Evolutionary conservation across 306 rosid genomes (phyloP).

Genomic region (Prunus davidiana): DNA sequence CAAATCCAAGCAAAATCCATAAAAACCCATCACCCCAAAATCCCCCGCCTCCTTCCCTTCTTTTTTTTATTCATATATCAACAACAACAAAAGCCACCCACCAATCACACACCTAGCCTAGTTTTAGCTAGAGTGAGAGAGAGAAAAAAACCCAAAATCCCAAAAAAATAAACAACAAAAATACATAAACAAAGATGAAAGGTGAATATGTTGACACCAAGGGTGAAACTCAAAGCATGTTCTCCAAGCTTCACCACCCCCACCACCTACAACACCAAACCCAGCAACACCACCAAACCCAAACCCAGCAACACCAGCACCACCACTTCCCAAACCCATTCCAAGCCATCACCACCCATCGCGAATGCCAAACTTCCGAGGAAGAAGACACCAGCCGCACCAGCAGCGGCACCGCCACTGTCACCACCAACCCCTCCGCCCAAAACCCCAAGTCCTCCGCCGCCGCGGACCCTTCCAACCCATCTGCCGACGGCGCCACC

Average conservation of each 20-base stretch:
- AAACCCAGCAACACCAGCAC: slow-evolving; percentile 10
- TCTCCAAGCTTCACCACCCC: slow-evolving; percentile 76
- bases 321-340: slow-evolving; percentile 47
- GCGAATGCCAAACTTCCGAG: slow-evolving; percentile 48
- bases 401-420: slow-evolving; percentile 29
- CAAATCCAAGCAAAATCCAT: no score
- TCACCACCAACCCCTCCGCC: slow-evolving; percentile 1
- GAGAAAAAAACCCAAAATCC: not conserved
- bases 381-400: slow-evolving; percentile 51
- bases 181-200: slow-evolving; percentile 37
- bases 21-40: no score
- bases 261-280: slow-evolving; percentile 15
- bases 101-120: slow-evolving; percentile 12
- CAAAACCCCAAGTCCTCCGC: slow-evolving; percentile 8
- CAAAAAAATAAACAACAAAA: no score
- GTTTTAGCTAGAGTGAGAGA: not conserved
- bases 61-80: not conserved
- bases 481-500: slow-evolving; percentile 51
- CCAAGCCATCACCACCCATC: slow-evolving; percentile 38
- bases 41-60: not conserved
- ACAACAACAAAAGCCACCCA: not conserved
- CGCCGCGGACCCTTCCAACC: slow-evolving; percentile 23
- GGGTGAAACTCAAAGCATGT: slow-evolving; percentile 44
- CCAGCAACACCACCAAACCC: slow-evolving; percentile 9
- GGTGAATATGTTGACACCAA: slow-evolving; percentile 58